These are phyloP conservation scores for Ganoderma lucidum DNA, from an alignment of 1,284 basidiomycete species.

Conservation along the genomic window DNA sequence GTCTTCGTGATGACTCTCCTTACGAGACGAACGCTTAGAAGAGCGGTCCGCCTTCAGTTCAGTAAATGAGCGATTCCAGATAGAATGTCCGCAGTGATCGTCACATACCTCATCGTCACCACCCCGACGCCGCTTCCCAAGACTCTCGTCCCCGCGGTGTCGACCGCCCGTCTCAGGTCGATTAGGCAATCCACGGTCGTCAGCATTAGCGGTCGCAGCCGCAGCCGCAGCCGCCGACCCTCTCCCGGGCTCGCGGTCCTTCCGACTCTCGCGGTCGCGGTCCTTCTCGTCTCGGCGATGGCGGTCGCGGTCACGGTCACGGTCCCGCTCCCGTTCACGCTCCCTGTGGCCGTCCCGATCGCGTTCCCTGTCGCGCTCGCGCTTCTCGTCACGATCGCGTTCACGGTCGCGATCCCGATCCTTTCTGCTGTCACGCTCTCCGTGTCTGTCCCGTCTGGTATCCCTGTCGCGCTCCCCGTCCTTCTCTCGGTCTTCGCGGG, in stretches of 20 bases:
- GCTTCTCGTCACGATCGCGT: conserved; percentile 43
- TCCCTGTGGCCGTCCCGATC: conserved; percentile 48
- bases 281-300: conserved; percentile 57
- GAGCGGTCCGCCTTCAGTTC: conserved; percentile 66
- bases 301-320: conserved; percentile 50
- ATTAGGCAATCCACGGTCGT: conserved; percentile 62
- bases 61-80: conserved; percentile 25
- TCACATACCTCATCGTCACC: conserved; percentile 73
- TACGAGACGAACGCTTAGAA: conserved; percentile 77
- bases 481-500: conserved; percentile 46
- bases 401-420: conserved; percentile 49
- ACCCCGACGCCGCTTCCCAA: conserved; percentile 73
- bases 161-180: conserved; percentile 62
- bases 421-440: conserved; percentile 48
- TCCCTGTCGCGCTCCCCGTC: conserved; percentile 47
- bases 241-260: conserved; percentile 39
- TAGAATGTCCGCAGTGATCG: conserved; percentile 19
- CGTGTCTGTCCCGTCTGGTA: conserved; percentile 40
- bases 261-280: conserved; percentile 51
- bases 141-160: conserved; percentile 64
- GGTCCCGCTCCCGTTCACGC: conserved; percentile 48
- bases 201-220: conserved; percentile 36
- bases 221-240: conserved; percentile 24
- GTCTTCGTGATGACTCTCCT: conserved; percentile 78
- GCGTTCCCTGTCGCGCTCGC: conserved; percentile 41